phyloP scores from a whole-genome alignment of 331 rosid genomes.

The Spiraea crenata region DNA sequence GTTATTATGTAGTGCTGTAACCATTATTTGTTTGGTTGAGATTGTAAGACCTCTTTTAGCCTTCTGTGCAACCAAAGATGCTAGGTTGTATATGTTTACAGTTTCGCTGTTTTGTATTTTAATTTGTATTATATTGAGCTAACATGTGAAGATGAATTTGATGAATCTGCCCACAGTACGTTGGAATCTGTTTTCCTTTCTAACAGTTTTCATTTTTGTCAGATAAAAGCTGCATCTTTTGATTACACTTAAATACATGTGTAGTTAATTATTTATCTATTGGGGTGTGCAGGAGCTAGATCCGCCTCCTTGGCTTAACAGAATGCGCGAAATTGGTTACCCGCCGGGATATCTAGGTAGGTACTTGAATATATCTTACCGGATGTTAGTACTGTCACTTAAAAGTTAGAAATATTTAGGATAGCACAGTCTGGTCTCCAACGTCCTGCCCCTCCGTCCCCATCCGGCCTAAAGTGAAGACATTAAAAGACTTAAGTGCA shows the following conservation, averaged over 20 bases:
- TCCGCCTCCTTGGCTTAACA: conserved; percentile 97
- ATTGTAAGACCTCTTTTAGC: background rate
- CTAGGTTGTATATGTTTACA: background rate
- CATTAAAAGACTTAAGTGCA: too few species aligned
- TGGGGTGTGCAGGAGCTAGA: conserved; percentile 71
- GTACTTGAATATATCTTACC: conserved; percentile 42
- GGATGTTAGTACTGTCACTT: background rate
- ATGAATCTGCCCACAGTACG: background rate
- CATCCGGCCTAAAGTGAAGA: too few species aligned
- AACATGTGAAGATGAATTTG: conserved; percentile 8
- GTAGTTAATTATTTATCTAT: background rate
- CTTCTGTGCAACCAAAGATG: background rate
- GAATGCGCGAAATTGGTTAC: conserved; percentile 99
- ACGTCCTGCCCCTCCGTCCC: too few species aligned
- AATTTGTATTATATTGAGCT: background rate
- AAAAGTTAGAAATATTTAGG: background rate
- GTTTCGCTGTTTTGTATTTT: background rate
- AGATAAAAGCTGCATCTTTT: background rate
- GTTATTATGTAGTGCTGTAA: background rate
- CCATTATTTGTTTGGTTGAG: background rate
- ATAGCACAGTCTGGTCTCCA: background rate
- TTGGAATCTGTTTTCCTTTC: background rate
- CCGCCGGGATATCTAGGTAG: conserved; percentile 98
- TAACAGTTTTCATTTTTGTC: background rate
- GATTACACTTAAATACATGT: conserved; percentile 3